A percentile compares a stretch with the other conserved stretches of the same genome.
Evolutionary conservation across 805 yeast genomes (phyloP).

Genomic region (Cyberlindnera xylosilytica): DNA sequence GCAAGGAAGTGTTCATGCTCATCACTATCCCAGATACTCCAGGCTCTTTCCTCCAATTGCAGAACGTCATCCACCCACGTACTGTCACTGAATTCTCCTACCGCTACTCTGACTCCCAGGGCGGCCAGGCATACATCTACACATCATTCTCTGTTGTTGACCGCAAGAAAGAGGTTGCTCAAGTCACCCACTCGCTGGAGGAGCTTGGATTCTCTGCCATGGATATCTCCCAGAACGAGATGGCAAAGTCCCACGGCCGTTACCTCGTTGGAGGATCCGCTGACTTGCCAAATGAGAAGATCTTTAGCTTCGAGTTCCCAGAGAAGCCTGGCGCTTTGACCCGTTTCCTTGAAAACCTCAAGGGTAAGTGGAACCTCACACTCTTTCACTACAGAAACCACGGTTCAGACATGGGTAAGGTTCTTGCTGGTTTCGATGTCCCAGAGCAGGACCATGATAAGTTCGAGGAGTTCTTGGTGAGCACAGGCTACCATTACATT

Average conservation of each 20-base stretch:
- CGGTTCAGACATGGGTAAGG: slow-evolving; percentile 92
- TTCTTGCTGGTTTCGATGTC: slow-evolving; percentile 84
- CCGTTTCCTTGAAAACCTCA: slow-evolving; percentile 68
- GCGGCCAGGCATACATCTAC: slow-evolving; percentile 69
- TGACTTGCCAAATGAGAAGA: slow-evolving; percentile 66
- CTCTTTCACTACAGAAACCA: slow-evolving; percentile 96
- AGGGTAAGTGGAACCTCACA: slow-evolving; percentile 85
- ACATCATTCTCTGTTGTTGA: slow-evolving; percentile 83
- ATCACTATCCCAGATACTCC: slow-evolving; percentile 91
- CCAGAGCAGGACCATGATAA: slow-evolving; percentile 66
- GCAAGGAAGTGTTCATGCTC: slow-evolving; percentile 88
- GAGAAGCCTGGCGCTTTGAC: slow-evolving; percentile 95
- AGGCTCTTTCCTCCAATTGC: slow-evolving; percentile 82
- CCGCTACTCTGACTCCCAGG: slow-evolving; percentile 54
- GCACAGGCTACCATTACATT: slow-evolving; percentile 68
- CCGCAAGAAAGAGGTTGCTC: slow-evolving; percentile 67
- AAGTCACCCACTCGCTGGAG: slow-evolving; percentile 56
- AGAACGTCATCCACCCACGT: slow-evolving; percentile 78
- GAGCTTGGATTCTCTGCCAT: slow-evolving; percentile 67
- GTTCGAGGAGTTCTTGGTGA: slow-evolving; percentile 64
- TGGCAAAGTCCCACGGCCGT: slow-evolving; percentile 95
- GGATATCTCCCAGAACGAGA: slow-evolving; percentile 88
- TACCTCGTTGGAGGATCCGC: slow-evolving; percentile 94
- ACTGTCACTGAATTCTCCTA: slow-evolving; percentile 93
- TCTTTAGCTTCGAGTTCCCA: slow-evolving; percentile 89